Percentiles rank a stretch among this genome's conserved stretches.
phyloP scores from a whole-genome alignment of 2,329 filamentous ascomycete species.

The Aspergillus novoparasiticus region DNA sequence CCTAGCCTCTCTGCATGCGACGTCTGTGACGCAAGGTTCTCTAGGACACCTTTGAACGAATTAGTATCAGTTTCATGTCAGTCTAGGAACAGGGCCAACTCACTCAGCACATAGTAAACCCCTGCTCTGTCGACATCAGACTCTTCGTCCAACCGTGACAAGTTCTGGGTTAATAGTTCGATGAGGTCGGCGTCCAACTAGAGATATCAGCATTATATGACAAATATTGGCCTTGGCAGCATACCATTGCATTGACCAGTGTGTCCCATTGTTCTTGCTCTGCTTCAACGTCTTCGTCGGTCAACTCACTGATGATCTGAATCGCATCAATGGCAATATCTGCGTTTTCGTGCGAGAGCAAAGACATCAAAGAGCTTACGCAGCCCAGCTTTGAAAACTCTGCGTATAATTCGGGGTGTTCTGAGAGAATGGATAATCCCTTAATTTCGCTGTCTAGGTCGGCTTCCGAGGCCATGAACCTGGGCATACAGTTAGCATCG shows the following conservation, averaged over 20 bases:
- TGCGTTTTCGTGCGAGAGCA: constrained; percentile 93
- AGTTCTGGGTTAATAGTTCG: constrained; percentile 54
- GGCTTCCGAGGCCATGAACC: constrained; percentile 79
- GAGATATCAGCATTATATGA: constrained; percentile 19
- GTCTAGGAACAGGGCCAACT: constrained; percentile 13
- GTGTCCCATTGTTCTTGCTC: constrained; percentile 78
- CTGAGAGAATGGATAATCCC: constrained; percentile 78
- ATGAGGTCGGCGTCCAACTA: constrained; percentile 47
- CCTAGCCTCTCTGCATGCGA: constrained; percentile 72
- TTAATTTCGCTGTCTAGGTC: constrained; percentile 90
- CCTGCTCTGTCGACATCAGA: constrained; percentile 75
- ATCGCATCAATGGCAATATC: constrained; percentile 92
- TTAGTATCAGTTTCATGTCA: constrained; percentile 15
- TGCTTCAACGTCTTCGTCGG: constrained; percentile 87
- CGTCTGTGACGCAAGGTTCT: constrained; percentile 77
- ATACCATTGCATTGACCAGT: constrained; percentile 65
- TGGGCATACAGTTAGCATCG: constrained; percentile 28
- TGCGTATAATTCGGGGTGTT: constrained; percentile 80
- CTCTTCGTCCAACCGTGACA: constrained; percentile 75
- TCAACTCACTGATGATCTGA: constrained; percentile 86
- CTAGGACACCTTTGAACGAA: constrained; percentile 61
- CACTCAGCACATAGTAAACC: constrained; percentile 77
- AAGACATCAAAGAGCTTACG: constrained; percentile 71
- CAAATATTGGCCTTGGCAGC: neutral
- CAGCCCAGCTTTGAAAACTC: constrained; percentile 78